Percentiles rank a stretch among this genome's conserved stretches.
phyloP scores from a whole-genome alignment of 305 asterid genomes.

The Fraxinus paxiana region DNA sequence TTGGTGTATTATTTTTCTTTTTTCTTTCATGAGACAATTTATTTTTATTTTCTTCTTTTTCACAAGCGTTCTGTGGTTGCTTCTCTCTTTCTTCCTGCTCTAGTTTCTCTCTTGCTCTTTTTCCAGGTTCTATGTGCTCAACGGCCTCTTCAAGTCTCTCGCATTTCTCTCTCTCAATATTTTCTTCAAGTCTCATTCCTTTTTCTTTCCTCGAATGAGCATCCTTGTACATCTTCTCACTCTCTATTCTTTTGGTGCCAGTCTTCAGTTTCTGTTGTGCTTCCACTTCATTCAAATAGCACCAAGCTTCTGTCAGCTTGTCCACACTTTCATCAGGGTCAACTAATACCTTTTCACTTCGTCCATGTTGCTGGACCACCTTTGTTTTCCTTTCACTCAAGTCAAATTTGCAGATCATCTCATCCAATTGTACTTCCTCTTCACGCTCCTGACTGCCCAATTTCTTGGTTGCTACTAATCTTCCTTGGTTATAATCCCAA shows the following conservation, averaged over 20 bases:
- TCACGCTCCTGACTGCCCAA: slow-evolving; percentile 26
- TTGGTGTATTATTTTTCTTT: slow-evolving; percentile 24
- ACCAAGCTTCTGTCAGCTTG: slow-evolving; percentile 21
- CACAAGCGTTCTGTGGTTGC: slow-evolving; percentile 29
- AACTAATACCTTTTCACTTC: slow-evolving; percentile 19
- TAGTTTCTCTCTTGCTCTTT: slow-evolving; percentile 24
- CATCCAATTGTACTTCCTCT: slow-evolving; percentile 23
- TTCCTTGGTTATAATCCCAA: slow-evolving; percentile 22
- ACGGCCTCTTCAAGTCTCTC: slow-evolving; percentile 30
- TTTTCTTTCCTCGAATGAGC: slow-evolving; percentile 22
- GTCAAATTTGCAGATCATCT: slow-evolving; percentile 15
- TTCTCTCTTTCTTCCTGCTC: slow-evolving; percentile 37
- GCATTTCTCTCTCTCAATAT: slow-evolving; percentile 33
- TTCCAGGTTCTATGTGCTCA: slow-evolving; percentile 31
- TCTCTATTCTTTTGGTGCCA: slow-evolving; percentile 21
- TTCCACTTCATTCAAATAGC: slow-evolving; percentile 27
- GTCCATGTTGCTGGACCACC: slow-evolving; percentile 23
- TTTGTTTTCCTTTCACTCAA: slow-evolving; percentile 17
- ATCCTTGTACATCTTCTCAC: slow-evolving; percentile 18
- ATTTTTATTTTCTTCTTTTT: slow-evolving; percentile 24
- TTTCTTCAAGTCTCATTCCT: slow-evolving; percentile 23
- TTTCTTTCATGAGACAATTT: slow-evolving; percentile 19
- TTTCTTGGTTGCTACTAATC: slow-evolving; percentile 26
- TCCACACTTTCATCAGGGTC: slow-evolving; percentile 25
- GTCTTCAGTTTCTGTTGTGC: slow-evolving; percentile 14